Conservation (phyloP, 2,329 filamentous ascomycete species). For the Alternaria sp. region DNA sequence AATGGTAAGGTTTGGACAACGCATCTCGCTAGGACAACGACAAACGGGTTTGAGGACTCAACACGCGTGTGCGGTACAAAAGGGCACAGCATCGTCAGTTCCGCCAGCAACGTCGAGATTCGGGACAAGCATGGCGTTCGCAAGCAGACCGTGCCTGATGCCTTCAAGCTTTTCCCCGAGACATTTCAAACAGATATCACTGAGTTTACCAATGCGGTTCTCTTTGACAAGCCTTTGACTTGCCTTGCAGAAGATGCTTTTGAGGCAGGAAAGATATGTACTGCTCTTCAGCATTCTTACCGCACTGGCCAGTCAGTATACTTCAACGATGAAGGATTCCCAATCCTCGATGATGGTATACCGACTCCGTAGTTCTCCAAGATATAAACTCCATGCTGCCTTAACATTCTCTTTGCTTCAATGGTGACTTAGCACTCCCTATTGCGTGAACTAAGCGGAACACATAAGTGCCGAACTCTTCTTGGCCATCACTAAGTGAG, state of each 20-base stretch:
- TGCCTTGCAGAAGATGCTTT: constrained; percentile 13
- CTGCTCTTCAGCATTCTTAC: constrained; percentile 11
- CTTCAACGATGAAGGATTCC: constrained; percentile 10
- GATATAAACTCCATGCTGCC: too few species aligned
- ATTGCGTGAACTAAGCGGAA: too few species aligned
- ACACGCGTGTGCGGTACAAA: not conserved
- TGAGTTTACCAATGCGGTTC: not conserved
- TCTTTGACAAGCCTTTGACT: constrained; percentile 2
- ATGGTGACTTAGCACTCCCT: too few species aligned
- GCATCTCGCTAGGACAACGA: constrained; percentile 6
- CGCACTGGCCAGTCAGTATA: constrained; percentile 9
- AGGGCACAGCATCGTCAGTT: not conserved
- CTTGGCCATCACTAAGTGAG: too few species aligned
- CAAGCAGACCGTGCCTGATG: constrained; percentile 7
- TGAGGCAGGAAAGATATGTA: constrained; percentile 14
- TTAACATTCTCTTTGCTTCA: too few species aligned
- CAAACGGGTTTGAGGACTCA: not conserved
- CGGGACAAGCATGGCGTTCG: constrained; percentile 18
- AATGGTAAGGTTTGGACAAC: constrained; percentile 14
- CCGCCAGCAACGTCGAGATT: constrained; percentile 12
- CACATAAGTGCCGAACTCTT: too few species aligned
- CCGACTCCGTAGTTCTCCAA: not conserved
- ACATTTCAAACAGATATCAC: constrained; percentile 5
- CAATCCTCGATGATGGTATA: not conserved
- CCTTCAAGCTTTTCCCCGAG: constrained; percentile 11